Evolutionary conservation across 1,284 basidiomycete genomes (phyloP).

Genomic region (Leccinum griseonigrum): DNA sequence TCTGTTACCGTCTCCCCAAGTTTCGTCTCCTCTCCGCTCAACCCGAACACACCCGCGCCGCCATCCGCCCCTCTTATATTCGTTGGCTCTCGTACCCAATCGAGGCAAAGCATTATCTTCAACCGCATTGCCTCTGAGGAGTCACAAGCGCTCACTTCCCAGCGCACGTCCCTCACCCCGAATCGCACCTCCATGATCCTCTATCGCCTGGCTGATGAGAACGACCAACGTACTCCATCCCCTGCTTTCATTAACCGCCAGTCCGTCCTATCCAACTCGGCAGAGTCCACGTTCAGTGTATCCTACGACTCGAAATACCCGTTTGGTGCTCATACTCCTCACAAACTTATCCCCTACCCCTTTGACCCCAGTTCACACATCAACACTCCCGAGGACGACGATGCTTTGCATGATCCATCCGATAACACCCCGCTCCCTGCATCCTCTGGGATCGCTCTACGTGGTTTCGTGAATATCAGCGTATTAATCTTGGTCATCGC

Average conservation of each 20-base stretch:
- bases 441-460: conserved; percentile 40
- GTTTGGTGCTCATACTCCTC: conserved; percentile 35
- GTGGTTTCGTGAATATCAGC: conserved; percentile 57
- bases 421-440: conserved; percentile 30
- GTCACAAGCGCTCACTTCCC: conserved; percentile 37
- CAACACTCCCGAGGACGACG: conserved; percentile 63
- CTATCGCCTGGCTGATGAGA: conserved; percentile 55
- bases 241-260: conserved; percentile 33
- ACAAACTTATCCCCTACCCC: conserved; percentile 61
- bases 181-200: conserved; percentile 62
- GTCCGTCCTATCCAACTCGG: conserved; percentile 44
- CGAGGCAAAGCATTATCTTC: conserved; percentile 36
- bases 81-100: conserved; percentile 30
- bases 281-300: conserved; percentile 51
- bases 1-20: conserved; percentile 31
- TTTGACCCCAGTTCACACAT: conserved; percentile 63
- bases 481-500: conserved; percentile 50
- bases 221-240: conserved; percentile 27
- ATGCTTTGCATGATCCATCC: conserved; percentile 55
- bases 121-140: conserved; percentile 49
- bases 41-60: conserved; percentile 36
- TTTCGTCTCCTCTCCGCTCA: conserved; percentile 49
- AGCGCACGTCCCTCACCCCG: conserved; percentile 7
- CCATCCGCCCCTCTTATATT: conserved; percentile 13
- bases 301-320: conserved; percentile 66